Base-by-base conservation (phyloP, 257 asterid genomes). In the Cordia subcordata region DNA sequence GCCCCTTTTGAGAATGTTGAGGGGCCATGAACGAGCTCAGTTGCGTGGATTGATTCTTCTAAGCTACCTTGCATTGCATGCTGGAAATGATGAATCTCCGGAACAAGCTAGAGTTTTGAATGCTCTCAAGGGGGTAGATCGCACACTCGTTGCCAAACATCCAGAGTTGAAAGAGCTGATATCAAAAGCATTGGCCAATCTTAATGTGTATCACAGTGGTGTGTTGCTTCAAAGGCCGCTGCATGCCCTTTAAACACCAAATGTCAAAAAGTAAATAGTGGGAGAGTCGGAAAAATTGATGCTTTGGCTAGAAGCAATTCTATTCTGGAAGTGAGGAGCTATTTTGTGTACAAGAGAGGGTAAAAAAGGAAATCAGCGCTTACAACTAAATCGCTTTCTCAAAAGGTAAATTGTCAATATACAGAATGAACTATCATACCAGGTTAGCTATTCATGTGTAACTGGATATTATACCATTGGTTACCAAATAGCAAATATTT, bases 51-150 rank as follows among this genome's bases (percentile, higher is more conserved):
- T 83, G 71, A 50, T 76, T 19, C 90, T 88, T 51, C 73, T 73
- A 3, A 83, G 95, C 78, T 82, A 85, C 75, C 86, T 88, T 32
- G 90, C 87, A 37, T 74, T 84, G 55, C 79, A 86, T 58, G 96
- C 70, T 15, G 88, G 87, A 39, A 84, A 85, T 76, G 82, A 82
- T 17, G 79, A 82, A 60, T 88, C 78, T 44, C 58, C 78, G 72
- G 91, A 88, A 47, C 83, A 85, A 50, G 80, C 87, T 0, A 79
- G 86, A 49, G 85, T 84, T 14, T 55, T 82, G 77, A 75, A 69
- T 40, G 81, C 79, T 13, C 79, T 88, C 5, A 82, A 79, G 39
- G 84, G 88, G 40, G 84, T 79, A 0, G 95, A 82, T 32, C 84
- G 90, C 0, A 49, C 60, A 4, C 33, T 81, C 8, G 8, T 83